Base-by-base conservation (phyloP, 257 asterid species). In the Paraleonurus japonicus region DNA sequence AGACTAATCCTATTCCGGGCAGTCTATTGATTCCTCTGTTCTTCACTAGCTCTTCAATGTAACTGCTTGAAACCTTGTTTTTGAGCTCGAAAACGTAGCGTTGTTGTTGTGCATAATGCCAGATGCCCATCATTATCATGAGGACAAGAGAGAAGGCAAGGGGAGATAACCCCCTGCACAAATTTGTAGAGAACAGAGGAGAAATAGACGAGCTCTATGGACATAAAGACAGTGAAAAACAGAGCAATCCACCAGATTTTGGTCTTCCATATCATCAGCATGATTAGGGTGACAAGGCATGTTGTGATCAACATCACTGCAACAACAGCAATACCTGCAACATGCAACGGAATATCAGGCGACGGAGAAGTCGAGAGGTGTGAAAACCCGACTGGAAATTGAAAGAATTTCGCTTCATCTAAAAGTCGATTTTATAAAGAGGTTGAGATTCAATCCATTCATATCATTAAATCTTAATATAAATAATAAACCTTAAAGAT, bases 81-180 rank as follows among this genome's bases (percentile, higher is more conserved):
- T 70, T 70, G 15, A 90, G 85, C 82, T 88, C 95, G 1, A 78
- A 90, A 3, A 78, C 0, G 73, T 88, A 90, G 2, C 90, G 72
- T 51, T 87, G 79, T 23, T 69, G 84, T 2, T 85, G 86, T 2
- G 79, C 89, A 60, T 80, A 86, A 22, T 90, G 89, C 97, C 97
- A 90, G 5, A 81, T 64, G 0, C 57, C 91, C 97, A 90, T 90
- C 53, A 85, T 72, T 0, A 35, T 41, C 84, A 85, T 86, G 3
- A 88, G 76, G 33, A 77, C 77, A 0, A 78, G 12, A 4, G 96
- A 80, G 35, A 90, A 75, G 0, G 81, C 90, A 88, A 20, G 0
- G 96, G 96, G 0, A 90, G 88, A 65, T 81, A 90, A 1, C 97
- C 97, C 97, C 97, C 58, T 90, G 82, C 1, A 33, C 43, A 78